A percentile compares a stretch with the other conserved stretches of the same genome.
These are phyloP conservation scores for Ceratocystis diversiconidia DNA, from an alignment of 2,329 filamentous ascomycete genomes.

Conservation along the genomic window DNA sequence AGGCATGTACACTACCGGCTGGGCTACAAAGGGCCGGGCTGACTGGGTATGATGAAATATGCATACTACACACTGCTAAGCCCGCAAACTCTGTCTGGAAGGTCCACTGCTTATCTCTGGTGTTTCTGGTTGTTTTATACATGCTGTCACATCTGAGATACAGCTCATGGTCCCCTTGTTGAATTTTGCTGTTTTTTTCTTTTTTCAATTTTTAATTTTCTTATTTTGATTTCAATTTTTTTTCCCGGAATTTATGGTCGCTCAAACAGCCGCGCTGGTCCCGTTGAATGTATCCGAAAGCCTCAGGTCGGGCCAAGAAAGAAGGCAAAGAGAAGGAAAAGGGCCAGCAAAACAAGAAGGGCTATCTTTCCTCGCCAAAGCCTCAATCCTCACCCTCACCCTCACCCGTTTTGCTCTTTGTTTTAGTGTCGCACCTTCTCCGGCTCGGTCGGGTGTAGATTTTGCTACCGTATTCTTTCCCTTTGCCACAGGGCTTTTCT, in stretches of 20 bases:
- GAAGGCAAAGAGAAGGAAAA: not conserved
- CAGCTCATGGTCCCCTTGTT: not conserved
- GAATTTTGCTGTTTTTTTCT: not conserved
- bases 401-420: not conserved
- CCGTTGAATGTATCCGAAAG: not conserved
- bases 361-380: no score
- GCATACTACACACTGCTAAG: not conserved
- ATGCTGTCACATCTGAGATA: not conserved
- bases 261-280: not conserved
- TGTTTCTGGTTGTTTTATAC: not conserved
- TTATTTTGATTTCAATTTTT: not conserved
- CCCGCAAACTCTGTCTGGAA: not conserved
- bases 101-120: constrained; percentile 1
- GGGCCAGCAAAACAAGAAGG: not conserved
- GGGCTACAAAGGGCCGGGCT: not conserved
- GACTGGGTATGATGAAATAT: not conserved
- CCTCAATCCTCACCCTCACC: no score
- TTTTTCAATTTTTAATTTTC: not conserved
- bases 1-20: not conserved
- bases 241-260: not conserved
- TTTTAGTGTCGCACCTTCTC: not conserved
- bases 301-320: not conserved
- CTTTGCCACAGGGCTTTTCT: not conserved
- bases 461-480: not conserved
- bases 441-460: not conserved